These are phyloP conservation scores for Eutypella sp. DNA, from an alignment of 2,329 filamentous ascomycete species.

Conservation along the genomic window DNA sequence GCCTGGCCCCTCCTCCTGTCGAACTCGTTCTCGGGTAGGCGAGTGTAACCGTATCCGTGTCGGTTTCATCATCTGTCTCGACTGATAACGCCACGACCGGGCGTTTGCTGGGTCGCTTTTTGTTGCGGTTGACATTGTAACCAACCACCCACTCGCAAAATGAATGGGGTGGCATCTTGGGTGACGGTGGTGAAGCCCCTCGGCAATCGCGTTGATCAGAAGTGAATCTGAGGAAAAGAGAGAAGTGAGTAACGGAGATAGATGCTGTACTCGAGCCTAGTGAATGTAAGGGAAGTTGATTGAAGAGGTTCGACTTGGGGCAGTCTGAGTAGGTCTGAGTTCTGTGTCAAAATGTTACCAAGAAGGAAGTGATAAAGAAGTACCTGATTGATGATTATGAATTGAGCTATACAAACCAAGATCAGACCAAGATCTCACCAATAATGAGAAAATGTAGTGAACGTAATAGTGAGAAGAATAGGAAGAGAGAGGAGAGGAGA, in stretches of 20 bases:
- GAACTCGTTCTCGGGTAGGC: constrained; percentile 40
- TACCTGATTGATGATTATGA: too few relatives aligned
- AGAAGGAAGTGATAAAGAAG: too few relatives aligned
- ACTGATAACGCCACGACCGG: constrained; percentile 34
- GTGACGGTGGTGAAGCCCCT: background rate
- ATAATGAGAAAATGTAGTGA: background rate
- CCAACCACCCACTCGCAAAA: constrained; percentile 36
- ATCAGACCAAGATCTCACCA: too few relatives aligned
- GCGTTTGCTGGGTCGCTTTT: constrained; percentile 8
- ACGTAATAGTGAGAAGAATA: background rate
- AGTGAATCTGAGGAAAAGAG: background rate
- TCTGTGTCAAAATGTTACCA: too few relatives aligned
- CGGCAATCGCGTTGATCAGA: background rate
- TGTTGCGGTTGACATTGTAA: constrained; percentile 25
- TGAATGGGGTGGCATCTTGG: constrained; percentile 33
- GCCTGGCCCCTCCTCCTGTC: constrained; percentile 5
- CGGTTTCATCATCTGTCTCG: constrained; percentile 48
- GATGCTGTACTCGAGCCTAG: too few relatives aligned
- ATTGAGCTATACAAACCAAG: too few relatives aligned
- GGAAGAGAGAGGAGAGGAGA: background rate
- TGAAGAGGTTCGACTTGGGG: too few relatives aligned
- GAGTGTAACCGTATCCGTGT: constrained; percentile 42
- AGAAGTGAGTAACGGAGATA: background rate
- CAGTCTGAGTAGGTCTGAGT: too few relatives aligned
- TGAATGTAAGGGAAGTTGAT: too few relatives aligned